A percentile compares a stretch with the other conserved stretches of the same genome.
phyloP scores from a whole-genome alignment of 106 monocot genomes.

The Apostasia shenzhenica region DNA sequence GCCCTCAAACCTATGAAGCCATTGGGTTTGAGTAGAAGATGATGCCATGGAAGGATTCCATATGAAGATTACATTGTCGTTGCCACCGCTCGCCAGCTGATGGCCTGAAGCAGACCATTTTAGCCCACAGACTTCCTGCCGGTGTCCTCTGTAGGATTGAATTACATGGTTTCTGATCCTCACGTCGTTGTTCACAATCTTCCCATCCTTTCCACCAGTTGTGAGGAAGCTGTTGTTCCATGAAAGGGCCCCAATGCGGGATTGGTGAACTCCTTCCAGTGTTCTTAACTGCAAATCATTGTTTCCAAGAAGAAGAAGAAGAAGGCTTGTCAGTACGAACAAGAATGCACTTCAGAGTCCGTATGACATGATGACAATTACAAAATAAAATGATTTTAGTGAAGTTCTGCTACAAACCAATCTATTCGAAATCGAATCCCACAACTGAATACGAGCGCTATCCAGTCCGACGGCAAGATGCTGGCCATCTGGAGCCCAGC shows the following conservation, averaged over 20 bases:
- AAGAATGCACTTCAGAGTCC: neutral
- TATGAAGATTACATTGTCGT: constrained; percentile 42
- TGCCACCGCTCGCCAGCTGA: constrained; percentile 51
- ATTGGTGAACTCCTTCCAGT: constrained; percentile 13
- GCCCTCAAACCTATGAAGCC: constrained; percentile 26
- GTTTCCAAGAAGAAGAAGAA: neutral
- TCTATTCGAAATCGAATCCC: constrained; percentile 34
- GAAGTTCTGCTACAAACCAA: constrained; percentile 23
- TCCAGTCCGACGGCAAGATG: constrained; percentile 46
- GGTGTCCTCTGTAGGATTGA: constrained; percentile 15
- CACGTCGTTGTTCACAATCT: constrained; percentile 27
- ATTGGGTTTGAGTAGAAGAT: constrained; percentile 20
- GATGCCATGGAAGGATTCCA: constrained; percentile 40
- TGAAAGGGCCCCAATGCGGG: constrained; percentile 15
- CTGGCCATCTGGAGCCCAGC: constrained; percentile 53
- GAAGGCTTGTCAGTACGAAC: neutral
- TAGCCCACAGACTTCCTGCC: constrained; percentile 19
- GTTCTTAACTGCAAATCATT: constrained; percentile 13
- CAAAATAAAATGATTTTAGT: neutral
- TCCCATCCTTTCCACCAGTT: constrained; percentile 21
- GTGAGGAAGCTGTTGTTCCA: constrained; percentile 23
- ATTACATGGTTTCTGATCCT: constrained; percentile 13
- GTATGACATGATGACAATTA: neutral
- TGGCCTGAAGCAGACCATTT: constrained; percentile 24
- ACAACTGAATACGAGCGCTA: constrained; percentile 36